Percentiles rank a stretch among this genome's conserved stretches.
Conservation (phyloP, 441 rosid species). For the Eruca vesicaria region DNA sequence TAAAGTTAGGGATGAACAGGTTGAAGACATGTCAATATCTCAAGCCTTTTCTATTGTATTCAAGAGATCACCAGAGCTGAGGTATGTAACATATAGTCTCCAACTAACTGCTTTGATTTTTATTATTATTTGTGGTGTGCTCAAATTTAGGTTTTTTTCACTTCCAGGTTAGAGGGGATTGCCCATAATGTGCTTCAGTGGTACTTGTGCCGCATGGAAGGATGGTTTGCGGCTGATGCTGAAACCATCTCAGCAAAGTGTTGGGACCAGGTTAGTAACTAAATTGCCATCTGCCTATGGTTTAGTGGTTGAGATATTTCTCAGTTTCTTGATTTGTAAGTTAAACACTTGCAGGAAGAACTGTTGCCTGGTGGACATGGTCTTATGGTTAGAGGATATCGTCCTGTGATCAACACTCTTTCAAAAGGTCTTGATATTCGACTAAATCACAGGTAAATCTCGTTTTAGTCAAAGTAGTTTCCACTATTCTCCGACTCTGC, state of each 20-base stretch:
- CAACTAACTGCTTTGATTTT: not conserved
- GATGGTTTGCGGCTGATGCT: slow-evolving; percentile 99
- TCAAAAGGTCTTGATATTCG: slow-evolving; percentile 93
- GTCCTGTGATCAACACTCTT: slow-evolving; percentile 90
- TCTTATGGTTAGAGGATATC: slow-evolving; percentile 95
- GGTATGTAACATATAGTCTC: slow-evolving; percentile 42
- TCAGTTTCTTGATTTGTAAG: not conserved
- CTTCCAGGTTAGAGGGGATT: slow-evolving; percentile 77
- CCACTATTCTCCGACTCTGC: not conserved
- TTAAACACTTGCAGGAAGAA: slow-evolving; percentile 55
- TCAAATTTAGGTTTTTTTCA: slow-evolving; percentile 5
- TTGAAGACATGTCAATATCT: slow-evolving; percentile 78
- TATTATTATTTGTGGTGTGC: not conserved
- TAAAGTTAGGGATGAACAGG: slow-evolving; percentile 64
- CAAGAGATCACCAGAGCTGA: slow-evolving; percentile 76
- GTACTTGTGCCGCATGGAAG: slow-evolving; percentile 98
- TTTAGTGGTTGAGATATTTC: slow-evolving; percentile 11
- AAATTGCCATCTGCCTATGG: not conserved
- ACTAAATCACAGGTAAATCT: slow-evolving; percentile 62
- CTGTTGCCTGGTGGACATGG: slow-evolving; percentile 98
- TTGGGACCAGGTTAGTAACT: slow-evolving; percentile 75
- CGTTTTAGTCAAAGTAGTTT: not conserved
- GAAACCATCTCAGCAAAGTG: slow-evolving; percentile 81
- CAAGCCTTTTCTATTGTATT: slow-evolving; percentile 70
- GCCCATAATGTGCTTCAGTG: slow-evolving; percentile 88